These are phyloP conservation scores for Polygonum aviculare DNA, from an alignment of 148 eudicot species.

Conservation along the genomic window DNA sequence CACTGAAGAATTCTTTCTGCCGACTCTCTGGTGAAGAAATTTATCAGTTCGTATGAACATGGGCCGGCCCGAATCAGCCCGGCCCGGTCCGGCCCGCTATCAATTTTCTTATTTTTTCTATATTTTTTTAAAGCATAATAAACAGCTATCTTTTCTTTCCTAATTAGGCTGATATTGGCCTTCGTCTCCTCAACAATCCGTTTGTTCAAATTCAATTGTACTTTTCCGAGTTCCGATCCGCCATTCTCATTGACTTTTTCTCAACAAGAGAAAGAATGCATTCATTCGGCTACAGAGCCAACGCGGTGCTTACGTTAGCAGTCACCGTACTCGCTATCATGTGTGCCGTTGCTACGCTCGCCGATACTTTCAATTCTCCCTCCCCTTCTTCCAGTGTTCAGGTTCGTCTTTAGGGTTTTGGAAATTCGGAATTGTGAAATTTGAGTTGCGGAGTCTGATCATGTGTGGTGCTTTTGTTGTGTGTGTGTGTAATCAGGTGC, in stretches of 20 bases:
- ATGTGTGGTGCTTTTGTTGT: constrained; percentile 16
- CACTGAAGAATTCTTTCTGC: too few species aligned
- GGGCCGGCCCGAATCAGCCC: too few species aligned
- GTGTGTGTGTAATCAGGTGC: constrained; percentile 27
- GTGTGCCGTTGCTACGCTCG: constrained; percentile 74
- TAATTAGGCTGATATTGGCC: too few species aligned
- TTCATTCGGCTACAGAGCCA: constrained; percentile 75
- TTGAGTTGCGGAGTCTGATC: not conserved
- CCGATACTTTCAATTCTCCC: constrained; percentile 70
- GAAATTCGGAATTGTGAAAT: not conserved
- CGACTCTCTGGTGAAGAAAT: too few species aligned
- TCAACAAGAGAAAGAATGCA: constrained; percentile 38
- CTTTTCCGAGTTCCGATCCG: not conserved
- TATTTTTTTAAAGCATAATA: too few species aligned
- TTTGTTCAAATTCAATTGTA: not conserved
- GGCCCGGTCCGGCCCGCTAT: too few species aligned
- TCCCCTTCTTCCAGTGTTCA: constrained; percentile 55
- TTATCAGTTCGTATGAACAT: too few species aligned
- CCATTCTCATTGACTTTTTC: not conserved
- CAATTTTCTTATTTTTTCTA: too few species aligned
- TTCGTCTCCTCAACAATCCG: not conserved
- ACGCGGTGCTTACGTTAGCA: constrained; percentile 68
- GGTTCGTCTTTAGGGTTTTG: constrained; percentile 16
- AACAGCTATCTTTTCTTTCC: too few species aligned
- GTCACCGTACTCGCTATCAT: constrained; percentile 66